Evolutionary conservation across 2,329 filamentous ascomycete genomes (phyloP), one percentile per base, ranked within the genome.

Genomic region (Phialemoniopsis sp.): DNA sequence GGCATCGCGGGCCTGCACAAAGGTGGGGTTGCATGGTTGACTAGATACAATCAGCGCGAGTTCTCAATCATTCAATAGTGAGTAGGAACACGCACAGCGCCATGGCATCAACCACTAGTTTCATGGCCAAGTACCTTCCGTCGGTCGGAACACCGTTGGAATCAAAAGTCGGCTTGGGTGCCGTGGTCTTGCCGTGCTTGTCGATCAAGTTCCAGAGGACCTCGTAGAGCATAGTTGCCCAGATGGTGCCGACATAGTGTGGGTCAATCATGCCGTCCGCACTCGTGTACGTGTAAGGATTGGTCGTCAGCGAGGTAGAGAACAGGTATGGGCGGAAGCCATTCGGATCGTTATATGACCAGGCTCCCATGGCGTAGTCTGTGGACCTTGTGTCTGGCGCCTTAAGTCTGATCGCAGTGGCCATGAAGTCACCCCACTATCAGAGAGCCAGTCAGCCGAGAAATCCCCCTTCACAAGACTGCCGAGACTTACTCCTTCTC

Each of bases 201-300:
- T 75, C 74, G 41, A 78, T 72, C 28, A 79, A 49, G 55, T 75
- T 76, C 75, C 76, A 79, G 41, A 78, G 53, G 12, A 78, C 61
- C 48, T 79, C 75, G 54, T 78, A 78, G 5, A 79, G 59, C 32
- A 69, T 68, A 0, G 63, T 68, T 3, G 68, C 69, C 73, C 73
- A 78, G 41, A 72, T 60, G 28, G 67, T 71, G 28, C 74, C 75
- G 29, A 76, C 64, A 13, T 58, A 51, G 53, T 79, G 75, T 2
- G 72, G 67, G 2, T 50, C 48, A 4, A 36, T 55, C 42, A 64
- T 46, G 1, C 45, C 38, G 51, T 77, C 64, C 34, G 63, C 58
- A 38, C 55, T 57, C 26, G 53, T 61, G 62, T 78, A 79, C 1
- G 66, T 68, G 44, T 67, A 64, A 0, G 73, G 73, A 56, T 77